These are phyloP conservation scores for Draba incana DNA, from an alignment of 345 rosid genomes.

Conservation along the genomic window DNA sequence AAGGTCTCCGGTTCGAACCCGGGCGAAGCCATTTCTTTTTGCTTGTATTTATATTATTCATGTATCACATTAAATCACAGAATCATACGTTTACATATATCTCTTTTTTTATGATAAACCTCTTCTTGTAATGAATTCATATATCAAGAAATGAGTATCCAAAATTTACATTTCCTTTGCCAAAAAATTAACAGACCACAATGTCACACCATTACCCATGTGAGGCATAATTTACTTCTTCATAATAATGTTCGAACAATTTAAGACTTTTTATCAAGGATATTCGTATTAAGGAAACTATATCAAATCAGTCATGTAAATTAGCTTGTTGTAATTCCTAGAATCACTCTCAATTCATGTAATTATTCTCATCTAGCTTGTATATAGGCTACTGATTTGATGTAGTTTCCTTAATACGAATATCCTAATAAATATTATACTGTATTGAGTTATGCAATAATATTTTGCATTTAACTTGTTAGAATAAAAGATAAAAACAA, in stretches of 20 bases:
- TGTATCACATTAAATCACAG: background rate
- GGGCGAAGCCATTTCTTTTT: slow-evolving; percentile 61
- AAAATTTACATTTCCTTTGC: slow-evolving; percentile 32
- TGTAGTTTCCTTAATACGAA: no score
- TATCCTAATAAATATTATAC: no score
- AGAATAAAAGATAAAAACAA: no score
- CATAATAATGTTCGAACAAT: background rate
- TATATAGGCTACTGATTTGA: no score
- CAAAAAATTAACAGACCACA: slow-evolving; percentile 3
- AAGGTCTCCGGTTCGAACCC: slow-evolving; percentile 91
- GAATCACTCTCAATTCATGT: no score
- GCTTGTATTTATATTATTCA: background rate
- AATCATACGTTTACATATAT: background rate
- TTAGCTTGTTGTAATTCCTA: no score
- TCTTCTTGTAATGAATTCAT: slow-evolving; percentile 13
- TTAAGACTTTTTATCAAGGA: no score
- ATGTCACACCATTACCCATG: background rate
- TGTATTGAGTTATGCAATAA: no score
- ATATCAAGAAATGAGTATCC: slow-evolving; percentile 33
- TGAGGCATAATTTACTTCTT: slow-evolving; percentile 5
- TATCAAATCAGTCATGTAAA: no score
- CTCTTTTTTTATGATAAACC: background rate
- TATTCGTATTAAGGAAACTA: no score
- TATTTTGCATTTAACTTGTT: no score
- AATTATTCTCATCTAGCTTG: no score